phyloP scores from a whole-genome alignment of 2,329 filamentous ascomycete genomes.

The Aureobasidium sp. region DNA sequence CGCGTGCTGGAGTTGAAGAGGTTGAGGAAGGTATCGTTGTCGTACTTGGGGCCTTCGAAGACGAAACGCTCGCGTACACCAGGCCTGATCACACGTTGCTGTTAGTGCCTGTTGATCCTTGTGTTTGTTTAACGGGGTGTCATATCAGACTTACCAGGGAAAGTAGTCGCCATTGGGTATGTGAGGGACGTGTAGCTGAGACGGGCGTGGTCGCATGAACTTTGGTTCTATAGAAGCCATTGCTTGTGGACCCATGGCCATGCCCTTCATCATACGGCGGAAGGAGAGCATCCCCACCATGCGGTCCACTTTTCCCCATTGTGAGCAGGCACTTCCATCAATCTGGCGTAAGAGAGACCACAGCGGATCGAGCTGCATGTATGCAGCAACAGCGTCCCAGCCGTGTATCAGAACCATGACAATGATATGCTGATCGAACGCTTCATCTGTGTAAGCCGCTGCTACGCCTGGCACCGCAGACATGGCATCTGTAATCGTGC shows the following conservation, averaged over 20 bases:
- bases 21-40: slow-evolving; percentile 2
- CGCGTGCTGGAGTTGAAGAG: slow-evolving; percentile 11
- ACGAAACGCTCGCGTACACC: slow-evolving; percentile 12
- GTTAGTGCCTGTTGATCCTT: not conserved
- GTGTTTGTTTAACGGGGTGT: not conserved
- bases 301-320: slow-evolving; percentile 3
- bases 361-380: slow-evolving; percentile 7
- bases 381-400: slow-evolving; percentile 1
- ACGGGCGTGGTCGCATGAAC: slow-evolving; percentile 10
- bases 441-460: not conserved
- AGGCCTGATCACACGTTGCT: not conserved
- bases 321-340: not conserved
- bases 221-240: slow-evolving; percentile 4
- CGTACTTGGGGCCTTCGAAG: slow-evolving; percentile 8
- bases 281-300: slow-evolving; percentile 4
- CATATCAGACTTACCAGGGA: not conserved
- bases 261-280: slow-evolving; percentile 4
- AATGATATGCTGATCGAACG: slow-evolving; percentile 10
- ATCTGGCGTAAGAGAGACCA: slow-evolving; percentile 9
- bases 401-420: slow-evolving; percentile 8
- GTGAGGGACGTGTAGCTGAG: slow-evolving; percentile 8
- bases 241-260: not conserved
- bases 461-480: not conserved
- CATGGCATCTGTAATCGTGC: slow-evolving; percentile 9
- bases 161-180: slow-evolving; percentile 10